Evolutionary conservation across 805 yeast species (phyloP), one percentile per base, ranked within the genome.

Genomic region (Saccharomycopsis vini): DNA sequence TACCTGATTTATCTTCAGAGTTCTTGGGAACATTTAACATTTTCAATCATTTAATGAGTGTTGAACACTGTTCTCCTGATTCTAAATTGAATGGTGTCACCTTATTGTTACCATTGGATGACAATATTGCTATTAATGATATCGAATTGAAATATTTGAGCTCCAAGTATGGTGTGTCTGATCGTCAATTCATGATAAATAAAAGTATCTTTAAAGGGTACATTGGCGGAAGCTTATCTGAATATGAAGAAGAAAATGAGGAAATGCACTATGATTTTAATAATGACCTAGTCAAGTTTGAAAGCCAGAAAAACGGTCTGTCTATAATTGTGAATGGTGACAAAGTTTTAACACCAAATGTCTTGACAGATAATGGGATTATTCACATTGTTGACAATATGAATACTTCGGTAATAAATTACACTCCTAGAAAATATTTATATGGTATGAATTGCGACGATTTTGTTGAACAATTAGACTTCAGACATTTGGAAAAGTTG

Each of bases 381-480:
- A 55, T 72, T 1, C 81, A 79, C 54, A 52, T 70, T 19, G 76
- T 72, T 53, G 61, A 66, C 19, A 51, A 60, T 13, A 42, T 62
- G 5, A 23, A 44, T 50, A 22, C 57, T 50, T 61, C 66, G 0
- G 28, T 44, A 1, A 42, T 73, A 16, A 51, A 48, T 1, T 73
- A 76, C 52, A 75, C 76, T 26, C 73, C 76, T 1, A 67, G 77
- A 50, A 80, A 77, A 54, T 72, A 76, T 51, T 57, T 81, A 2
- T 62, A 73, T 42, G 87, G 84, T 0, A 56, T 78, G 36, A 71
- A 77, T 46, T 77, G 76, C 40, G 66, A 79, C 2, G 67, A 67
- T 22, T 77, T 85, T 57, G 89, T 84, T 4, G 69, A 72, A n/a
- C 95, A 86, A 53, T 52, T 86, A 13, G 66, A 74, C 36, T 73